Conservation (phyloP, 2,329 filamentous ascomycete species). For the Apiospora arundinis region DNA sequence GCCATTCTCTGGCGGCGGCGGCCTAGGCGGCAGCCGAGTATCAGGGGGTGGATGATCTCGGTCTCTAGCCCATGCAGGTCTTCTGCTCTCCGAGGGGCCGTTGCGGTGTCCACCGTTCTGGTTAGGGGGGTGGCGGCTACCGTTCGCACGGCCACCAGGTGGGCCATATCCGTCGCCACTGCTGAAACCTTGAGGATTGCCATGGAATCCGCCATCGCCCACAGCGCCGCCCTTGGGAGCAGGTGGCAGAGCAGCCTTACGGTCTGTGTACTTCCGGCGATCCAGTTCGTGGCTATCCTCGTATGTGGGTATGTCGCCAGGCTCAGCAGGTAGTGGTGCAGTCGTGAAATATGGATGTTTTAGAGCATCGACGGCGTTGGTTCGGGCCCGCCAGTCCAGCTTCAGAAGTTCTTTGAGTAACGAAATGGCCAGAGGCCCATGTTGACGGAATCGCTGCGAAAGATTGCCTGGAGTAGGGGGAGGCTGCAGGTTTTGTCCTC, state of each 20-base stretch:
- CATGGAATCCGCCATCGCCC: constrained; percentile 68
- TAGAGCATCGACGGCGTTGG: constrained; percentile 93
- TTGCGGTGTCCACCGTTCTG: constrained; percentile 41
- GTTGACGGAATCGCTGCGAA: constrained; percentile 76
- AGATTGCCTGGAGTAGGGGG: constrained; percentile 69
- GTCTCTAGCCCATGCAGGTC: constrained; percentile 63
- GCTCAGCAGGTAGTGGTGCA: constrained; percentile 77
- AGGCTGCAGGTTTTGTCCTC: constrained; percentile 76
- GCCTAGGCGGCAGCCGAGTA: constrained; percentile 54
- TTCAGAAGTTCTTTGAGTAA: constrained; percentile 82
- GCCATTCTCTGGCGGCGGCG: constrained; percentile 52
- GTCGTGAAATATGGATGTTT: constrained; percentile 91
- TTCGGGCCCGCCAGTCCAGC: constrained; percentile 85
- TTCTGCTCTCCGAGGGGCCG: constrained; percentile 48
- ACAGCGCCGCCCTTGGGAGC: constrained; percentile 92
- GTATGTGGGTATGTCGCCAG: constrained; percentile 87
- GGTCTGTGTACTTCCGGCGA: constrained; percentile 85
- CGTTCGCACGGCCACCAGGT: constrained; percentile 52
- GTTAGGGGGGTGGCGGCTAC: constrained; percentile 25
- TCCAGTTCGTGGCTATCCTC: constrained; percentile 98
- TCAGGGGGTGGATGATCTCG: constrained; percentile 45
- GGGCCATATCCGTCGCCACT: constrained; percentile 59
- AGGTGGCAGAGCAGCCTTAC: constrained; percentile 83
- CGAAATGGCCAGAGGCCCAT: constrained; percentile 73
- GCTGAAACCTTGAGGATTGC: constrained; percentile 56